phyloP scores from a whole-genome alignment of 1,139 yeast species.

The Yamadazyma membranifaciens region DNA sequence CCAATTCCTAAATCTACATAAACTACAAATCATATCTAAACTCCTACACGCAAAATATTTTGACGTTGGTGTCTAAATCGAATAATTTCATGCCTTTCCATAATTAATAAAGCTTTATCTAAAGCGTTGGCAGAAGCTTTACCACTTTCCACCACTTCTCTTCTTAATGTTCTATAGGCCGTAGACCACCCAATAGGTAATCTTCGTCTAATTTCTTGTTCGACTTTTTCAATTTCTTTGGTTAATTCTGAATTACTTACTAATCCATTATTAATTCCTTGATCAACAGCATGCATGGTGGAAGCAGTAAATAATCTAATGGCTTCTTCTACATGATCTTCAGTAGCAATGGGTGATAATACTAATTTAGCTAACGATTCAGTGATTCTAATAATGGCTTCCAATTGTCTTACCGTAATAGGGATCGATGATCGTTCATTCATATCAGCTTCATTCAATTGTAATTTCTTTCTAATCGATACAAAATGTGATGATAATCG shows the following conservation, averaged over 20 bases:
- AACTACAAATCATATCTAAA: conserved; percentile 27
- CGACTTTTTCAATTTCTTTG: conserved; percentile 75
- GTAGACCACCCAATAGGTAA: conserved; percentile 98
- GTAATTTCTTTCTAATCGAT: conserved; percentile 81
- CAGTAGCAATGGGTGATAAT: conserved; percentile 79
- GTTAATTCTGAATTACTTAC: conserved; percentile 52
- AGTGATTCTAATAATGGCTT: conserved; percentile 94
- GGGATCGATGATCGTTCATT: conserved; percentile 95
- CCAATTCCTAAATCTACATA: not conserved
- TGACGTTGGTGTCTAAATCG: conserved; percentile 88
- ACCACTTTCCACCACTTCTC: conserved; percentile 78
- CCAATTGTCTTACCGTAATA: conserved; percentile 94
- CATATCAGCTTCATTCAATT: conserved; percentile 74
- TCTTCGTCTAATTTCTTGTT: conserved; percentile 82
- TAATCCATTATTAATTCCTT: conserved; percentile 56
- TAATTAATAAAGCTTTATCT: conserved; percentile 76
- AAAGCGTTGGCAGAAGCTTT: conserved; percentile 69
- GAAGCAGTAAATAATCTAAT: conserved; percentile 92
- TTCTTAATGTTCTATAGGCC: conserved; percentile 76
- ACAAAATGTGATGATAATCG: conserved; percentile 93
- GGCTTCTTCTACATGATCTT: conserved; percentile 93
- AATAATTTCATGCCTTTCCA: conserved; percentile 85
- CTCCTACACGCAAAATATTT: conserved; percentile 78
- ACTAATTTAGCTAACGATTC: conserved; percentile 90
- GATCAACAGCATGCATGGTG: conserved; percentile 96